Evolutionary conservation across 192 early-diverging fungal species (phyloP), one percentile per base, ranked within the genome.

Genomic region (Coemansia biformis): DNA sequence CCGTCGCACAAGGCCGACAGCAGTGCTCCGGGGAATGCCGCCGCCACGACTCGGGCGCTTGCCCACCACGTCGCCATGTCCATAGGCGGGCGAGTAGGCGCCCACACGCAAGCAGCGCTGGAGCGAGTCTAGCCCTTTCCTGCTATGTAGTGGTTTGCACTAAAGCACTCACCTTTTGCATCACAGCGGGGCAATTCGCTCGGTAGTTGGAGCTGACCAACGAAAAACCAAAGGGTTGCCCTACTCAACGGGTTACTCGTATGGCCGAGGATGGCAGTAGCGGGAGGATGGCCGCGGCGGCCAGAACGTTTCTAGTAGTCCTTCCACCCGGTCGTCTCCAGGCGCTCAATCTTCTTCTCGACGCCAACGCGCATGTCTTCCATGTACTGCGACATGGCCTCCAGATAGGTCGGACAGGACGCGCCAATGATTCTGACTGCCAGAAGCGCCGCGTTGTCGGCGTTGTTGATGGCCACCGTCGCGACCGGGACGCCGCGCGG

Each of bases 401-500:
- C 79, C 38, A 81, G 63, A 43, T 88, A 87, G 11, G 76, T 77
- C 5, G 89, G 86, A 42, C 87, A 80, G 38, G 81, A 83, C 4
- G 86, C 77, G 24, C 90, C 93, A 16, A 99, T 67, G 31, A 93
- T 94, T 28, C 94, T 82, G 21, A 96, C 81, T 1, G 94, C 96
- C 55, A 99, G 69, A 29, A 99, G 68, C 9, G 88, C 96, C 5
- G 94, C 96, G 43, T 99, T 99, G 44, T 87, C 90, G 29, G 92
- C 83, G 72, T 99, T 99, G 67, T 96, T 92, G 63, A 99, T 96
- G 13, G 96, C 96, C 5, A 99, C 93, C 6, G 96, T 99, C 2
- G 96, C 96, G 2, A 99, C 96, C 4, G 96, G 96, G 21, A 99
- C 84, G 38, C 96, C 96, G 39, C 96, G 88, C 43, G 96, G 96